A percentile compares a stretch with the other conserved stretches of the same genome.
These are phyloP conservation scores for Allium cepa DNA, from an alignment of 106 monocot genomes.

Conservation along the genomic window DNA sequence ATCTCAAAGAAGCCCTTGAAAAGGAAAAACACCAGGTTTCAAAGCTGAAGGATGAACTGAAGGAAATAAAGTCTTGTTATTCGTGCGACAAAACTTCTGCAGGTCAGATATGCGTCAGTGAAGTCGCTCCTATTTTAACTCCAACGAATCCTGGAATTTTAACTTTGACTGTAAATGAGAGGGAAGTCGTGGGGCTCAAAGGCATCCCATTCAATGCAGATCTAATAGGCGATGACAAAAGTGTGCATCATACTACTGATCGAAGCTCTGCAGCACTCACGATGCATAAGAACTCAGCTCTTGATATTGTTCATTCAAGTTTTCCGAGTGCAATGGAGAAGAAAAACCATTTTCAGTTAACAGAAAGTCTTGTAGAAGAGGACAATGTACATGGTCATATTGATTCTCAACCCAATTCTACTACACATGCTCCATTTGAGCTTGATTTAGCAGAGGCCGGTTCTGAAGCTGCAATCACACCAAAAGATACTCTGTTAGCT, in stretches of 20 bases:
- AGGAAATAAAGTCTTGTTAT: conserved; percentile 20
- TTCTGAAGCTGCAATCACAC: too few relatives aligned
- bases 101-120: too few relatives aligned
- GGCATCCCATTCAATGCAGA: background rate
- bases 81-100: conserved; percentile 17
- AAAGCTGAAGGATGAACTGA: conserved; percentile 29
- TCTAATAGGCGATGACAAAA: conserved; percentile 7
- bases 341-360: too few relatives aligned
- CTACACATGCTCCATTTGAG: too few relatives aligned
- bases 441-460: too few relatives aligned
- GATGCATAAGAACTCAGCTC: background rate
- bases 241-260: background rate
- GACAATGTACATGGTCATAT: too few relatives aligned
- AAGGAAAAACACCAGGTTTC: conserved; percentile 13
- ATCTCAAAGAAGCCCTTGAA: conserved; percentile 19
- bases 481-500: too few relatives aligned
- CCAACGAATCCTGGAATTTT: conserved; percentile 1
- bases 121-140: too few relatives aligned
- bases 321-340: conserved; percentile 1
- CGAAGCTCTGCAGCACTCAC: background rate
- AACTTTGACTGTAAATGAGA: background rate
- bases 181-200: conserved; percentile 1
- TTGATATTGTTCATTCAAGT: conserved; percentile 6
- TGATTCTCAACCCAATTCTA: too few relatives aligned
- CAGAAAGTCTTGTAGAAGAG: too few relatives aligned